Percentiles rank a stretch among this genome's conserved stretches.
Conservation (phyloP, 345 rosid genomes). For the Hypericum perforatum region DNA sequence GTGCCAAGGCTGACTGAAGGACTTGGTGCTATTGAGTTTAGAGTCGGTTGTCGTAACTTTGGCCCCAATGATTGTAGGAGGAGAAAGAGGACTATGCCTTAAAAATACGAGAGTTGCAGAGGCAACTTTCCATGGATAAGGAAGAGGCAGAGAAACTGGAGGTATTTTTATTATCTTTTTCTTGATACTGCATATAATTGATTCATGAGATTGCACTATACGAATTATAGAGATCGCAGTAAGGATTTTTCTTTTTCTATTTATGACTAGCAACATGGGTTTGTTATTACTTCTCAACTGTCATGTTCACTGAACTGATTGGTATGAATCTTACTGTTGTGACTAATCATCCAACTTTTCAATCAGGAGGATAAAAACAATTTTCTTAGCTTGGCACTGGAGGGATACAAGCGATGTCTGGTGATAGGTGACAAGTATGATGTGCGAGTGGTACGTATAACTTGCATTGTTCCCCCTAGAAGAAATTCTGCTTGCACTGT, state of each 20-base stretch:
- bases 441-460: constrained; percentile 73
- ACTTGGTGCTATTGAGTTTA: not conserved
- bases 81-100: constrained; percentile 61
- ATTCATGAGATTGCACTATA: no score
- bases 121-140: constrained; percentile 74
- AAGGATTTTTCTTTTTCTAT: no score
- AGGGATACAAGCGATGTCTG: constrained; percentile 80
- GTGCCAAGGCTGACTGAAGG: no score
- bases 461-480: constrained; percentile 14
- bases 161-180: constrained; percentile 26
- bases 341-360: constrained; percentile 10
- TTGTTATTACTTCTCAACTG: no score
- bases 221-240: no score
- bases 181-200: not conserved
- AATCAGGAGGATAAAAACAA: constrained; percentile 80
- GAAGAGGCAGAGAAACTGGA: constrained; percentile 80
- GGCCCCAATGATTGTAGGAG: constrained; percentile 29
- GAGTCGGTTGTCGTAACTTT: not conserved
- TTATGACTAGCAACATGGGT: no score
- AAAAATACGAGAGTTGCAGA: constrained; percentile 81
- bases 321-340: not conserved
- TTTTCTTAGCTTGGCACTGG: constrained; percentile 81
- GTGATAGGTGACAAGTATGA: constrained; percentile 88
- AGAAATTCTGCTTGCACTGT: not conserved
- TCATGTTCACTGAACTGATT: not conserved